phyloP scores from a whole-genome alignment of 2,329 filamentous ascomycete genomes.

The Colletotrichum sp. region DNA sequence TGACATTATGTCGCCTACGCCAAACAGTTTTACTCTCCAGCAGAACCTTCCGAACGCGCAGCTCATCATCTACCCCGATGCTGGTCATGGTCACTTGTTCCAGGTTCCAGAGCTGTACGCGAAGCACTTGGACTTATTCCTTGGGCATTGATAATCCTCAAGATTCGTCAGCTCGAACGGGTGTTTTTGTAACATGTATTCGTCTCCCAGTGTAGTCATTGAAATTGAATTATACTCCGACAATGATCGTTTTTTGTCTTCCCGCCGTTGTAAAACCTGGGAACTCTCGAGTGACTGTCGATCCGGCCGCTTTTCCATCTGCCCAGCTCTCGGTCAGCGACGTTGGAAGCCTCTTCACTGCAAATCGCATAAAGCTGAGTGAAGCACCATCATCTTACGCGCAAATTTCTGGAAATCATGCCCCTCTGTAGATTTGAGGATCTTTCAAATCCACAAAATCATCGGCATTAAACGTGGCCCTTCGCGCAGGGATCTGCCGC shows the following conservation, averaged over 20 bases:
- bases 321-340: not conserved
- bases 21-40: not conserved
- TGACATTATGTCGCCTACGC: not conserved
- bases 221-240: accelerated
- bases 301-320: not conserved
- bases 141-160: not conserved
- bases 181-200: not conserved
- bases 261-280: not conserved
- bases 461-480: not conserved
- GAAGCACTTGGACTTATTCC: not conserved
- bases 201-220: not conserved
- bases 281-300: not conserved
- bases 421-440: not conserved
- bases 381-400: not conserved
- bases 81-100: not conserved
- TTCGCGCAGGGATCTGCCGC: not conserved
- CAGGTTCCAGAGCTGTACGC: not conserved
- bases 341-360: not conserved
- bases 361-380: not conserved
- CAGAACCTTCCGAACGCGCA: not conserved
- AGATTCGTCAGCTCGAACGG: not conserved
- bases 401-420: accelerated
- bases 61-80: not conserved
- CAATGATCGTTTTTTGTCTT: not conserved
- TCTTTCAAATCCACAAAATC: not conserved